Evolutionary conservation across 2,329 filamentous ascomycete species (phyloP), one percentile per base, ranked within the genome.

Genomic region (Xylariales sp.): DNA sequence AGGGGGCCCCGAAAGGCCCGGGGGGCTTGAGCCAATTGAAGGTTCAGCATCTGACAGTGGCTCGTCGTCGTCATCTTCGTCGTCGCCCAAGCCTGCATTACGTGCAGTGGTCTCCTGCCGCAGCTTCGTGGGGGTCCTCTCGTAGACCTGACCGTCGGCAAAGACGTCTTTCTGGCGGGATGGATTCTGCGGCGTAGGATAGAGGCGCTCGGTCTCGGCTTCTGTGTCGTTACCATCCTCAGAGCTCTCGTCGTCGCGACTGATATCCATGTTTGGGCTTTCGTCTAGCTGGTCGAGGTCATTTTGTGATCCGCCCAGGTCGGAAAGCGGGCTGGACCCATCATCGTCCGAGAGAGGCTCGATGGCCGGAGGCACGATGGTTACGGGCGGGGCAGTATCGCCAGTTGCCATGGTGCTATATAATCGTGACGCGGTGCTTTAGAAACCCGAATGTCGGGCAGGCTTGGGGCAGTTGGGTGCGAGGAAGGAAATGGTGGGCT

Each of bases 171-270:
- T 72, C 51, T 78, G 73, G 48, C 80, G 72, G 72, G 54, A 59
- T 12, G 53, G 51, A 43, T 73, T 85, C 45, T 80, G 78, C 14
- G 90, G 89, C n/a, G 88, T 95, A 55, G 86, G 82, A 56, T 93
- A 93, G 43, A 98, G 74, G 42, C 93, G 83, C 65, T 96, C 90
- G 2, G 91, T 97, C 65, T 96, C 91, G 23, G 91, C 91, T 63
- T 97, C 91, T 4, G 90, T 83, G 59, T 78, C 78, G 54, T 80
- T 77, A 50, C 69, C 77, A 48, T 74, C 69, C 7, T 71, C 70
- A 49, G 49, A 53, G 16, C 38, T 40, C 6, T 50, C 48, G 11
- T 53, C 51, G 37, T 52, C 47, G 35, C 50, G 46, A n/a, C n/a
- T n/a, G n/a, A n/a, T n/a, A 44, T 44, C 42, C 13, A 21, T n/a